A percentile compares a stretch with the other conserved stretches of the same genome.
Evolutionary conservation across 345 rosid genomes (phyloP).

Genomic region (Moricandia arvensis): DNA sequence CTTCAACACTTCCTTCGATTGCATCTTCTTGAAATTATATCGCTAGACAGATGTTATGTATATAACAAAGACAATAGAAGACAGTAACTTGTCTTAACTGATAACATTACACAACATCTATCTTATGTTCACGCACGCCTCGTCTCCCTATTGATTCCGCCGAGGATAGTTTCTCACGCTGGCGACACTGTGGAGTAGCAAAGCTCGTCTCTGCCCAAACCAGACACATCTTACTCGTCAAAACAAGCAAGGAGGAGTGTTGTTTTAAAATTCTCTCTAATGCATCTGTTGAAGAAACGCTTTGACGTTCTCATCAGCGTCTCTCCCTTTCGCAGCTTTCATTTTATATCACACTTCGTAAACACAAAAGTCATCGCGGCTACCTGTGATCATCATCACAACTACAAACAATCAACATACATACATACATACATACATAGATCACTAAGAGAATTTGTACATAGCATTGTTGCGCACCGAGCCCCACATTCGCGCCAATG

Average conservation of each 20-base stretch:
- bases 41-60: background rate
- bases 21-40: slow-evolving; percentile 12
- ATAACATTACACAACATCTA: slow-evolving; percentile 9
- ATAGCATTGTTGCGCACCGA: slow-evolving; percentile 81
- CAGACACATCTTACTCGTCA: slow-evolving; percentile 88
- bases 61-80: background rate
- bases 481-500: slow-evolving; percentile 97
- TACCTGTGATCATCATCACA: slow-evolving; percentile 46
- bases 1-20: slow-evolving; percentile 33
- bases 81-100: slow-evolving; percentile 11
- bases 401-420: background rate
- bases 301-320: slow-evolving; percentile 78
- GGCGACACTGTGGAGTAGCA: slow-evolving; percentile 84
- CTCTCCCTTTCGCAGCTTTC: slow-evolving; percentile 71
- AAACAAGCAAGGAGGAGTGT: slow-evolving; percentile 88
- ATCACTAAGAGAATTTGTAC: background rate
- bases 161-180: slow-evolving; percentile 44
- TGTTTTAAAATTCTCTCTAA: slow-evolving; percentile 54
- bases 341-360: slow-evolving; percentile 87
- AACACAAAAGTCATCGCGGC: slow-evolving; percentile 84
- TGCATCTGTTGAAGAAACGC: slow-evolving; percentile 67
- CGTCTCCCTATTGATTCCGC: slow-evolving; percentile 42
- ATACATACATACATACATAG: background rate
- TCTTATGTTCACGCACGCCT: background rate
- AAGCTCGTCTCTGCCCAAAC: slow-evolving; percentile 90